Conservation (phyloP, 1,139 yeast genomes). For the Keqinozyma sinolaborantium region DNA sequence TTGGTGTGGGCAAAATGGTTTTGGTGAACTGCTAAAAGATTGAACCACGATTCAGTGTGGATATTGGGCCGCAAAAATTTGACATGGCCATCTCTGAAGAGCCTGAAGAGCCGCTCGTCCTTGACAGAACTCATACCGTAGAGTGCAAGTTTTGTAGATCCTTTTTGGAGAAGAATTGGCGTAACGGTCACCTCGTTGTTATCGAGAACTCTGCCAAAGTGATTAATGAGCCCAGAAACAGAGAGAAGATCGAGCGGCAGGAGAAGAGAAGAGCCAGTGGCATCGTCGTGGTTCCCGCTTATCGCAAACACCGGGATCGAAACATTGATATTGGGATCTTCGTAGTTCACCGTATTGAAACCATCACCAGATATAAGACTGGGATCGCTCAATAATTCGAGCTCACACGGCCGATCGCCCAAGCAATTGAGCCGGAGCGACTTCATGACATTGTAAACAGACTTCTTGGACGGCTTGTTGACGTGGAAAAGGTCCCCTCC, state of each 20-base stretch:
- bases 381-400: constrained; percentile 83
- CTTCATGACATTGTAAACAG: constrained; percentile 80
- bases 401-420: constrained; percentile 85
- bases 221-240: constrained; percentile 80
- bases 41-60: constrained; percentile 71
- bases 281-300: constrained; percentile 96
- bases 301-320: constrained; percentile 93
- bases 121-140: constrained; percentile 88
- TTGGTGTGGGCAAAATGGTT: constrained; percentile 78
- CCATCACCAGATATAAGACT: constrained; percentile 53
- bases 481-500: constrained; percentile 92
- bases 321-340: constrained; percentile 85
- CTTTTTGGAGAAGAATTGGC: constrained; percentile 84
- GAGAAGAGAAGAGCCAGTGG: constrained; percentile 84
- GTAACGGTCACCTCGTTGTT: constrained; percentile 69
- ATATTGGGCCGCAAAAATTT: constrained; percentile 70
- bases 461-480: constrained; percentile 84
- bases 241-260: constrained; percentile 85
- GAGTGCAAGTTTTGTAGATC: constrained; percentile 74
- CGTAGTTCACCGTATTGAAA: constrained; percentile 74
- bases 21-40: constrained; percentile 87
- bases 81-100: constrained; percentile 79
- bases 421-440: constrained; percentile 69
- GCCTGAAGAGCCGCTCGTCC: constrained; percentile 81
- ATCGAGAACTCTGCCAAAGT: constrained; percentile 80